Evolutionary conservation across 352 stramenopile genomes (phyloP).

Genomic region (Phytopythium kandeliae): DNA sequence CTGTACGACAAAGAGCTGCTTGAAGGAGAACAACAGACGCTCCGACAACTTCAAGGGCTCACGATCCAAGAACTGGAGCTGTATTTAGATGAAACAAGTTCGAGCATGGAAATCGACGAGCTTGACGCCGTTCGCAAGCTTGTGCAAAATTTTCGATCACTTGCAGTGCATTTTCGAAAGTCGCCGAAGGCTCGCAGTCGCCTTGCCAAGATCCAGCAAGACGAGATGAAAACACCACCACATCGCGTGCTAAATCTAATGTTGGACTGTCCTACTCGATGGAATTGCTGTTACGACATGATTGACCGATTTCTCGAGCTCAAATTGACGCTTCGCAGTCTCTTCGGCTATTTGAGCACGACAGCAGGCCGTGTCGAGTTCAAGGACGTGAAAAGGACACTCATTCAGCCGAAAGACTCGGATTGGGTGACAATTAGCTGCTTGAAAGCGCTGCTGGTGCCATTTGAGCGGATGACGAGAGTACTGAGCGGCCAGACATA

Average conservation of each 20-base stretch:
- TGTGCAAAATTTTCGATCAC: conserved; percentile 10
- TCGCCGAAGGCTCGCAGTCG: conserved; percentile 9
- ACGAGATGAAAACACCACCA: neutral
- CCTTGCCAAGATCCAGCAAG: neutral
- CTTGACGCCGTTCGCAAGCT: conserved; percentile 2
- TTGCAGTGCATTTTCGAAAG: conserved; percentile 12
- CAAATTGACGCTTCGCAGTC: neutral
- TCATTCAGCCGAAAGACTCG: neutral
- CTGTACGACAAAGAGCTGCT: conserved; percentile 9
- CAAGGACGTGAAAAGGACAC: neutral
- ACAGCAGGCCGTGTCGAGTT: neutral
- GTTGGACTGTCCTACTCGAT: neutral
- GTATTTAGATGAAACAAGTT: conserved; percentile 4
- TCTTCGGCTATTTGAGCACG: neutral
- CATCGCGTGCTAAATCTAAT: neutral
- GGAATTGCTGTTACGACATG: neutral
- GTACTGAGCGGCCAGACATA: neutral
- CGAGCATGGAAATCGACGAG: neutral
- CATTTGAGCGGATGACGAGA: neutral
- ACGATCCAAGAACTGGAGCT: conserved; percentile 7
- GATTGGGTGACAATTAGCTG: neutral
- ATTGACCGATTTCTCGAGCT: neutral
- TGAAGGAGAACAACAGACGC: conserved; percentile 1
- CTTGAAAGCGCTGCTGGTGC: neutral
- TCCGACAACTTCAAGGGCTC: conserved; percentile 5